Evolutionary conservation across 768 basidiomycete species (phyloP).

Genomic region (Pulveroboletus sp.): DNA sequence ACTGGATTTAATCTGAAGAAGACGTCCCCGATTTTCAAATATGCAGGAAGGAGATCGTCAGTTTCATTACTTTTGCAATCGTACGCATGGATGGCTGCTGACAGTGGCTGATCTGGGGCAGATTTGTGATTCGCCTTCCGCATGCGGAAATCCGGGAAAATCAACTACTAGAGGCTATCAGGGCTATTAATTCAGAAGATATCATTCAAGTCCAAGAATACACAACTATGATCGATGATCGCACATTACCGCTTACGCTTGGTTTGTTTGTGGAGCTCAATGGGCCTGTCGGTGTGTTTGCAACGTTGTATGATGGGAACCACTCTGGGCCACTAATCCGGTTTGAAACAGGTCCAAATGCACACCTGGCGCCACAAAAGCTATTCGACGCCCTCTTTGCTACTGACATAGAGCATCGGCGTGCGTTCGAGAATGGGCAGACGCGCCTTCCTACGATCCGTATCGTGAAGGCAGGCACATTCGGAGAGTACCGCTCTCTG

Average conservation of each 20-base stretch:
- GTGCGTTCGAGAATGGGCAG: background rate
- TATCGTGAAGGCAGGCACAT: constrained; percentile 18
- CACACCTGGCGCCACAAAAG: background rate
- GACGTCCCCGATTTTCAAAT: constrained; percentile 10
- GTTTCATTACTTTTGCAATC: constrained; percentile 1
- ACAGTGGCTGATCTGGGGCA: background rate
- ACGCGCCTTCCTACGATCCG: constrained; percentile 20
- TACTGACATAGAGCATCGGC: background rate
- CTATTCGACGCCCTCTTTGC: constrained; percentile 9
- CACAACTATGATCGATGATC: constrained; percentile 12
- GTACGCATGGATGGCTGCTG: no score
- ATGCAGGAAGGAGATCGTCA: constrained; percentile 16
- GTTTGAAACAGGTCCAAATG: constrained; percentile 5
- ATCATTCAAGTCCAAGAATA: constrained; percentile 13
- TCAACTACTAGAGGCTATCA: constrained; percentile 8
- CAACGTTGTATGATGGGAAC: no score
- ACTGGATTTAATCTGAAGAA: constrained; percentile 12
- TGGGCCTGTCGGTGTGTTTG: constrained; percentile 9
- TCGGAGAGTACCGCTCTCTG: constrained; percentile 16
- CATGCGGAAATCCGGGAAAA: constrained; percentile 6
- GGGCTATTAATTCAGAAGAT: background rate
- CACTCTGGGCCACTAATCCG: no score
- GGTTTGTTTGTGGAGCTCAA: constrained; percentile 18
- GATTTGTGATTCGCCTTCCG: constrained; percentile 7
- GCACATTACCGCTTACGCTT: background rate